Base-by-base conservation (phyloP, 2,329 filamentous ascomycete genomes). In the Talaromyces sp. region DNA sequence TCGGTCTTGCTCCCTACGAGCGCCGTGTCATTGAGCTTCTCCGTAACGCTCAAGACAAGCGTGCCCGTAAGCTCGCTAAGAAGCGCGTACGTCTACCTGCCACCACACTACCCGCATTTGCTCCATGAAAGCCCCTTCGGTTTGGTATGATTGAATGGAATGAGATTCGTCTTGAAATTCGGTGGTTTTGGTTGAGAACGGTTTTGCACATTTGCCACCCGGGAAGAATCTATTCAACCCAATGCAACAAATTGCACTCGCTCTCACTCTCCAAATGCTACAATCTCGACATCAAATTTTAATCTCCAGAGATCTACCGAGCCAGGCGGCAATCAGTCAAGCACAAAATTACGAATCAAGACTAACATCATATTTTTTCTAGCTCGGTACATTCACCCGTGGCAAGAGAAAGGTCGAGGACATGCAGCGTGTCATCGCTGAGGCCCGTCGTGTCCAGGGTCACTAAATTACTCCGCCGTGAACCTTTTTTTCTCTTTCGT, bases 391-490 rank as follows among this genome's bases (percentile, higher is more conserved):
- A 71, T 97, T 97, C 81, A 90, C 90, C 75, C 93, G 94, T 80
- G 93, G 93, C 75, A 99, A 99, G 93, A 88, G 86, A 78, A 99
- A 99, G 93, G 94, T 99, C 69, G 94, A 99, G 78, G 93, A 97
- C 84, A 91, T 99, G 82, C 90, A 91, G 82, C 87, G 90, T 74
- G 90, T 99, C 80, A 99, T 99, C 77, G 91, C 93, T 73, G 94
- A 97, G 84, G 88, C 92, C 76, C 92, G 93, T 81, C 84, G 87
- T 75, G 81, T 85, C 61, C 60, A 61, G 62, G 86, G 80, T 78
- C 86, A 87, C 80, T 88, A 87, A 83, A 78, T 47, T 51, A 50
- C 49, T 54, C 57, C 54, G 53, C 55, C 45, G 49, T 55, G 60
- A 52, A 40, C 39, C 51, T 56, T 62, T 65, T 61, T 62, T 60